Evolutionary conservation across 768 basidiomycete species (phyloP), one percentile per base, ranked within the genome.

Genomic region (Suillus variegatus): DNA sequence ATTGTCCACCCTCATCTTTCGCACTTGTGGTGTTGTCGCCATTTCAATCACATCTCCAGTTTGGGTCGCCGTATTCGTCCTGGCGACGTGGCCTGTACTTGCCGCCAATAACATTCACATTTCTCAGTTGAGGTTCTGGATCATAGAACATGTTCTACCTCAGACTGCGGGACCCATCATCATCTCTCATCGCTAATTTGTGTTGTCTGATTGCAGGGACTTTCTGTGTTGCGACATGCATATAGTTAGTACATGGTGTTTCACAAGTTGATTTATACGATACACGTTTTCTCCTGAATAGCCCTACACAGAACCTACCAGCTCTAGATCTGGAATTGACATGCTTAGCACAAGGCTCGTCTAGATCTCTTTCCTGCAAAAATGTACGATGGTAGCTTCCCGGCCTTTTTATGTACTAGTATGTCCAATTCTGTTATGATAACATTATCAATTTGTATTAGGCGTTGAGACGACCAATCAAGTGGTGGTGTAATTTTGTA

Each of bases 11-110:
- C 20, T 63, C 3, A 44, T 66, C 18, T 66, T 66, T 28, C 25
- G 56, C 14, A 47, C 63, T 12, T n/a, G 35, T 6, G n/a, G 40
- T 4, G 2, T 40, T 4, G 35, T 55, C 44, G 43, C 41, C 25
- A 18, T 64, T 10, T 25, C 56, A 9, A 28, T 63, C 25, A 14
- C 44, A 10, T 62, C 49, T 12, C 64, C 64, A 35, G 20, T 47
- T 25, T 65, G 49, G 64, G 14, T 35, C 41, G 14, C 44, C 8
- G 14, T 65, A 22, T n/a, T 62, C 46, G 25, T 43, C n/a, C 61
- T 65, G 9, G 51, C 47, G 20, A 51, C 32, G 38, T 65, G 64
- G 64, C 64, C 64, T 35, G 16, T 66, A 25, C n/a, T 57, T 8
- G 56, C 56, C 13, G 56, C 56, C 22, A 57, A 57, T 57, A 3